A percentile compares a stretch with the other conserved stretches of the same genome.
Conservation (phyloP, 83 land plant genomes). For the Picea engelmannii region DNA sequence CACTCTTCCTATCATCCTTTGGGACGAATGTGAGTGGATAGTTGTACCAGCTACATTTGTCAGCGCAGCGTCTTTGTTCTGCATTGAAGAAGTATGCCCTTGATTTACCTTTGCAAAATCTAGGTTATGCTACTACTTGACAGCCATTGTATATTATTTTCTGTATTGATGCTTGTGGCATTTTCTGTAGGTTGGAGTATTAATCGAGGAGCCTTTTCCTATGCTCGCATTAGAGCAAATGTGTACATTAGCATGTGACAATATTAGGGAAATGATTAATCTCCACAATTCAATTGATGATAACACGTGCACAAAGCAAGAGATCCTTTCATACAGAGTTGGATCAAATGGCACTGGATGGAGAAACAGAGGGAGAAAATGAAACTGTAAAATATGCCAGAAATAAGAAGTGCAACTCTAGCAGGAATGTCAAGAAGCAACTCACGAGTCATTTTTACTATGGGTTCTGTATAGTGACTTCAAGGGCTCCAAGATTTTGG, state of each 20-base stretch:
- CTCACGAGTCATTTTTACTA: no score
- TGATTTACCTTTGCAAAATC: not conserved
- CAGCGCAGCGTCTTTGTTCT: conserved; percentile 87
- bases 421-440: no score
- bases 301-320: not conserved
- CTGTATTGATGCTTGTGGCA: not conserved
- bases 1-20: conserved; percentile 80
- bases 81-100: conserved; percentile 84
- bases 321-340: no score
- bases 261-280: conserved; percentile 53
- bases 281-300: conserved; percentile 4
- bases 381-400: no score
- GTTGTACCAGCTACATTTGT: conserved; percentile 92
- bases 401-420: no score
- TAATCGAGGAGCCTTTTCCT: conserved; percentile 94
- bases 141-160: not conserved
- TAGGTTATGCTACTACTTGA: not conserved
- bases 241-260: conserved; percentile 48
- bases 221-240: conserved; percentile 83
- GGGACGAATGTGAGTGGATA: conserved; percentile 96
- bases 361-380: no score
- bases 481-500: no score
- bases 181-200: conserved; percentile 79
- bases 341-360: no score
- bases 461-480: no score